Conservation (phyloP, 108 stramenopile species). For the Cyclotella cryptica region DNA sequence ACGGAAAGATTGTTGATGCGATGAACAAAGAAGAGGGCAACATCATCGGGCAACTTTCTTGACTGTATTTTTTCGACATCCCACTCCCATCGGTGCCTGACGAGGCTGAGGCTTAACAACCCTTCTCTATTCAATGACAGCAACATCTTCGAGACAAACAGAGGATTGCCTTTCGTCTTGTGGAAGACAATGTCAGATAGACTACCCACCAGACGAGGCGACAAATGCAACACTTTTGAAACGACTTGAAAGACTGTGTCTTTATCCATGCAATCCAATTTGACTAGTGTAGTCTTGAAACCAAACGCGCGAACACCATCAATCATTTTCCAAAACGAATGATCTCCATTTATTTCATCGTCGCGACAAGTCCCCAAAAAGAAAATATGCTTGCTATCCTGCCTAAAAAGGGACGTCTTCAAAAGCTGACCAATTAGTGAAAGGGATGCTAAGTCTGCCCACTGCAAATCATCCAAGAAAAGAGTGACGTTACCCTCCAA, state of each 20-base stretch:
- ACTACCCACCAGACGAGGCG: constrained; percentile 11
- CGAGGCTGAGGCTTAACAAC: constrained; percentile 22
- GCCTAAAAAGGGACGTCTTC: not conserved
- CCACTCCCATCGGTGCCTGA: constrained; percentile 37
- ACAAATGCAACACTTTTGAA: constrained; percentile 8
- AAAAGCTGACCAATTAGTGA: constrained; percentile 18
- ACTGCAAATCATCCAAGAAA: constrained; percentile 40
- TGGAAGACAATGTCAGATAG: constrained; percentile 9
- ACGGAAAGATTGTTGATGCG: constrained; percentile 8
- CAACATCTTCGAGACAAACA: constrained; percentile 23
- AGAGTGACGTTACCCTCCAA: constrained; percentile 3
- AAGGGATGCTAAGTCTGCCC: constrained; percentile 21
- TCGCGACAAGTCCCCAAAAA: constrained; percentile 26
- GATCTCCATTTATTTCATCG: constrained; percentile 18
- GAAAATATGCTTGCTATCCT: not conserved
- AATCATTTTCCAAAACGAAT: constrained; percentile 8
- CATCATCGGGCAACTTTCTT: constrained; percentile 25
- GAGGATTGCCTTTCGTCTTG: constrained; percentile 34
- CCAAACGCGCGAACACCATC: not conserved
- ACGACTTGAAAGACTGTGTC: constrained; percentile 7
- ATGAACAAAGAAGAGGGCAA: constrained; percentile 12
- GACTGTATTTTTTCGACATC: constrained; percentile 27
- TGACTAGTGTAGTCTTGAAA: constrained; percentile 2
- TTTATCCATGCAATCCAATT: constrained; percentile 12
- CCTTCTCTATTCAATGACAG: constrained; percentile 16